Base-by-base conservation (phyloP, 768 basidiomycete species). In the Rhizopogon vinicolor region DNA sequence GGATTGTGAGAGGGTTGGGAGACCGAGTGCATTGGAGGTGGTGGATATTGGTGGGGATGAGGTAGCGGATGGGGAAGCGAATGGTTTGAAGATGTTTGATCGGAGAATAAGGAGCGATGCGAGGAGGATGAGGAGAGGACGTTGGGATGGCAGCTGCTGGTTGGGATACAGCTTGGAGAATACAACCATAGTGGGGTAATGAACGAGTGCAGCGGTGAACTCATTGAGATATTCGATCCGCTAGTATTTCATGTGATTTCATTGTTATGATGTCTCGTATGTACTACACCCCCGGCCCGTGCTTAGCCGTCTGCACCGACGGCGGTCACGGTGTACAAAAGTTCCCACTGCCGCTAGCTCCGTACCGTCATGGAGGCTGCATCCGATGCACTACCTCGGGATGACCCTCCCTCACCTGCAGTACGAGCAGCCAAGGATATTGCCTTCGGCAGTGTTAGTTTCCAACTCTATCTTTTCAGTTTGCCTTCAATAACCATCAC, bases 1-100 rank as follows among this genome's bases (percentile, higher is more conserved):
- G 12, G 75, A 68, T 7, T 70, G 64, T 85, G 87, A 5, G 89
- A 83, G 1, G 86, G 75, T n/a, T 91, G 69, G 5, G 77, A 82
- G 64, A 83, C 83, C 16, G 77, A 77, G 3, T 86, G 87, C 59
- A 82, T 61, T 5, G 72, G 68, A 19, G 75, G 60, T 19, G 14
- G 25, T 29, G 5, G 49, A 57, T 12, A 44, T 58, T 22, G 58
- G 9, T 37, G 35, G 1, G 12, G 35, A 37, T 37, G 35, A 13
- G 2, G 35, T 1, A 5, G 35, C 13, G 13, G 35, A 37, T 12
- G 13, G 35, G 12, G 13, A 37, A 37, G 35, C 16, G 29, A 41
- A 48, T 14, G 61, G 51, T 12, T 50, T 49, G 10, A 57, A 44
- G 44, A 81, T 58, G 0, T 75, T 70, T 5, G 79, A 75, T 12